Percentiles rank a stretch among this genome's conserved stretches.
Evolutionary conservation across 257 asterid genomes (phyloP).

Genomic region (Paulownia fortunei): DNA sequence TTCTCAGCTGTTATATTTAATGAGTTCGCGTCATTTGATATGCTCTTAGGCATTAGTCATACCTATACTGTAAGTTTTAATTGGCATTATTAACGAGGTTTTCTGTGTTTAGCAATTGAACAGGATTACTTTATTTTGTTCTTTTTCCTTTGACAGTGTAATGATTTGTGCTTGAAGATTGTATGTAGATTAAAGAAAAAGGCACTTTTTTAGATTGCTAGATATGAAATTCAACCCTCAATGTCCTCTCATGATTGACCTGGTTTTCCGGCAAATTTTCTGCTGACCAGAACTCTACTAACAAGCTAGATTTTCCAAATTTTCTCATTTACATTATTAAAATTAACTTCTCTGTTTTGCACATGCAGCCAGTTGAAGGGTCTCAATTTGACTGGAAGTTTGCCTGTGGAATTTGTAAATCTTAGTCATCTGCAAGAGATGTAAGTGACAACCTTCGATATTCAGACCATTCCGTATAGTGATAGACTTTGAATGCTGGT

Average conservation of each 20-base stretch:
- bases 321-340: neutral
- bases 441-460: slow-evolving; percentile 50
- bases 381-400: slow-evolving; percentile 66
- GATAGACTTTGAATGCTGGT: neutral
- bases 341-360: slow-evolving; percentile 26
- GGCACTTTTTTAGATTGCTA: neutral
- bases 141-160: neutral
- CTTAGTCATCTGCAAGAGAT: slow-evolving; percentile 57
- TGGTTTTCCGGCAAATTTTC: neutral
- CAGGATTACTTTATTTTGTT: neutral
- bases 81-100: neutral
- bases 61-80: neutral
- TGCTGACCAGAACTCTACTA: neutral
- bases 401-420: slow-evolving; percentile 71
- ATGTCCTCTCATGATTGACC: neutral
- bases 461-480: neutral
- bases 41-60: neutral
- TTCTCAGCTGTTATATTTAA: neutral
- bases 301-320: neutral
- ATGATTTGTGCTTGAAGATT: neutral
- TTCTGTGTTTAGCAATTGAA: neutral
- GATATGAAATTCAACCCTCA: neutral
- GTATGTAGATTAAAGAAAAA: neutral
- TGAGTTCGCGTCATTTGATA: neutral
- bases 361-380: slow-evolving; percentile 63